Conservation (phyloP, 2,329 filamentous ascomycete genomes). For the Sporothrix globosa region DNA sequence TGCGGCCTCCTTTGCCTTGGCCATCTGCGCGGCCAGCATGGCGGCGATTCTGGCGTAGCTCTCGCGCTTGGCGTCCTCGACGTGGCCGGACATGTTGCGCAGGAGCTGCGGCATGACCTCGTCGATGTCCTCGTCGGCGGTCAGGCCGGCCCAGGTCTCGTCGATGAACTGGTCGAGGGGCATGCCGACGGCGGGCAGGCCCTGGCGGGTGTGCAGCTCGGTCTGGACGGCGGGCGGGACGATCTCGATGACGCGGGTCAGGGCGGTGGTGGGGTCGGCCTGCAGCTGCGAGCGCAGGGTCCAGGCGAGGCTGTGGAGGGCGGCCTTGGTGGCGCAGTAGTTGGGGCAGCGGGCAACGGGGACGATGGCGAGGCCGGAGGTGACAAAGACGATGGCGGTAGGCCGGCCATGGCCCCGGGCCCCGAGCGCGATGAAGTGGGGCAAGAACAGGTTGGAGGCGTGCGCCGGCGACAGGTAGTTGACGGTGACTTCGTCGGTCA, state of each 20-base stretch:
- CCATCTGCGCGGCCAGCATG: not conserved
- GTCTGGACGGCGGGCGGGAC: slow-evolving; percentile 53
- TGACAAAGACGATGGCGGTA: slow-evolving; percentile 37
- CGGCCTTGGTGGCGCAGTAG: slow-evolving; percentile 59
- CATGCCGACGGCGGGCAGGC: slow-evolving; percentile 41
- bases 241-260: slow-evolving; percentile 52
- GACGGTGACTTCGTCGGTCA: slow-evolving; percentile 40
- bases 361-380: slow-evolving; percentile 49
- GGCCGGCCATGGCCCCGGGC: slow-evolving; percentile 30
- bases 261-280: slow-evolving; percentile 41
- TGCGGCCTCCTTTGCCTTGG: not conserved
- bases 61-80: slow-evolving; percentile 37
- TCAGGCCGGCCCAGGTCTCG: slow-evolving; percentile 51
- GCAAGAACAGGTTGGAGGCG: slow-evolving; percentile 37
- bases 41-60: slow-evolving; percentile 34
- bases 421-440: slow-evolving; percentile 44
- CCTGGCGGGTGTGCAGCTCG: slow-evolving; percentile 53
- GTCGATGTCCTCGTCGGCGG: slow-evolving; percentile 45
- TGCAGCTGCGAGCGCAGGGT: slow-evolving; percentile 42
- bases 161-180: slow-evolving; percentile 44
- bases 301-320: slow-evolving; percentile 48
- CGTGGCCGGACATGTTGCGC: slow-evolving; percentile 28
- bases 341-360: slow-evolving; percentile 52
- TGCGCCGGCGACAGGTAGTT: slow-evolving; percentile 38
- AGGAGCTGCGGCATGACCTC: slow-evolving; percentile 37